Evolutionary conservation across 2,329 filamentous ascomycete genomes (phyloP), one percentile per base, ranked within the genome.

Genomic region (Scedosporium dehoogii): DNA sequence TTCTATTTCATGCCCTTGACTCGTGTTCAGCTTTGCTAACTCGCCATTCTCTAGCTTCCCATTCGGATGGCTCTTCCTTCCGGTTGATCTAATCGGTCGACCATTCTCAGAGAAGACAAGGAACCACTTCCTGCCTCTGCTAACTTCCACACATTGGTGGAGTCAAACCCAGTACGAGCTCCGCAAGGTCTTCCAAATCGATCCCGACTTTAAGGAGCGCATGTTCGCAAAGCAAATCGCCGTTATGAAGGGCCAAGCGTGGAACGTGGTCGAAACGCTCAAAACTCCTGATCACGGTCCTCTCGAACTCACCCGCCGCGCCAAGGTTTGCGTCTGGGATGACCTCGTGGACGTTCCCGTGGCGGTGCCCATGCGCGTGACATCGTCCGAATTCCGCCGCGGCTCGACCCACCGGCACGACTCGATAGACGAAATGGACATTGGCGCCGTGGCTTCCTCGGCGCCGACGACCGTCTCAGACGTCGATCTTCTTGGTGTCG

Each of bases 211-310:
- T 74, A 91, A 97, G 73, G 94, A 99, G 76, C 89, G 91, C 75
- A 99, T 99, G 94, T 99, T 96, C 76, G 91, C 91, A n/a, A 87
- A 91, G 67, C 94, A 99, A 71, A 96, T 99, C 65, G 93, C 94
- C 1, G 94, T 99, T 64, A 96, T 99, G 91, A 99, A 99, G 75
- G 94, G 94, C 10, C 94, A 99, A 72, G 94, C 94, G 0, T 99
- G 94, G 92, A 99, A 99, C 72, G 94, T 99, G 0, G 94, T 99
- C 4, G 94, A 99, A 77, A 97, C 94, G 0, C 81, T 99, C 65
- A 99, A 99, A 73, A 90, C 90, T 18, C 81, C 85, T 0, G 94
- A 97, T 70, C 93, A 97, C 71, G 94, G 94, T 0, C 94, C 94
- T 0, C 79, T 99, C 18, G 94, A 97, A 75, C 83, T 99, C 61